phyloP scores from a whole-genome alignment of 2,329 filamentous ascomycete species.

The Pestalotiopsis sp. region DNA sequence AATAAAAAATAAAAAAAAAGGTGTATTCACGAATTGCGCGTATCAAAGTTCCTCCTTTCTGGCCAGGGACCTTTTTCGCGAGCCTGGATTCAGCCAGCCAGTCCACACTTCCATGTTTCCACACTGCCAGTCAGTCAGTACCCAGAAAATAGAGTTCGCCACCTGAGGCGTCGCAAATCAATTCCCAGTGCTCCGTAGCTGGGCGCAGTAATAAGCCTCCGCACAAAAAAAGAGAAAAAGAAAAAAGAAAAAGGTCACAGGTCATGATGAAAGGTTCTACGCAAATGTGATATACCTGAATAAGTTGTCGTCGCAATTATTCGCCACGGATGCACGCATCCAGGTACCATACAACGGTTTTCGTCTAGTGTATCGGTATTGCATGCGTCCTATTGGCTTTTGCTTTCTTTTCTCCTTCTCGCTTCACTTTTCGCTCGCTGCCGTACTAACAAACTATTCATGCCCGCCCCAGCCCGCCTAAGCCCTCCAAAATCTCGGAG shows the following conservation, averaged over 20 bases:
- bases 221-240: no score
- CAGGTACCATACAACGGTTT: neutral
- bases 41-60: no score
- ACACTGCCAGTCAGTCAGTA: neutral
- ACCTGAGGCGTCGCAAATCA: neutral
- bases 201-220: neutral
- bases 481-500: neutral
- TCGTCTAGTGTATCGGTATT: neutral
- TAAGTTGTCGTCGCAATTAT: neutral
- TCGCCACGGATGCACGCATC: neutral
- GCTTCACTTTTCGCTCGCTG: neutral
- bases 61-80: no score
- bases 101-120: neutral
- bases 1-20: no score
- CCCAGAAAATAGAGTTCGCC: neutral
- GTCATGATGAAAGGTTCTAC: no score
- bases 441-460: neutral
- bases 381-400: neutral
- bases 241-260: no score
- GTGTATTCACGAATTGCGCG: no score
- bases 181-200: neutral
- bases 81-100: no score
- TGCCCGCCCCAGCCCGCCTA: neutral
- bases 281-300: no score
- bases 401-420: neutral